Base-by-base conservation (phyloP, 1,139 yeast genomes). In the Saccharomyces hybrid region DNA sequence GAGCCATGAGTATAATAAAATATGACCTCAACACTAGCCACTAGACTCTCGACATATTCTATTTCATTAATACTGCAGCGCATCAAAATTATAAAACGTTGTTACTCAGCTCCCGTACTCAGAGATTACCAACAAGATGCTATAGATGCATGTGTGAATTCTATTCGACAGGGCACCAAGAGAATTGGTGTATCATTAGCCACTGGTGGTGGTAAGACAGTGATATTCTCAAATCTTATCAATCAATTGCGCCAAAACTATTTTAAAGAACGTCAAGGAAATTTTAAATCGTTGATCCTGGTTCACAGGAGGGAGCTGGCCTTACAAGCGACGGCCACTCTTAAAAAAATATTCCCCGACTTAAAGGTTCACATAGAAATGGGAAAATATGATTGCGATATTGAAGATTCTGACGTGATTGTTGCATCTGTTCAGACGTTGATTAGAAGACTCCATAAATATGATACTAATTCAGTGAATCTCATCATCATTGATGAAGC, bases 181-280 rank as follows among this genome's bases (percentile, higher is more conserved):
- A 74, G 95, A 50, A 80, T 90, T 1, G 97, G 95, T 0, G 90
- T 89, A 2, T 87, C 90, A 14, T 70, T 93, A 51, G 97, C 97
- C 5, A 93, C 98, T 0, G 99, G 99, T 0, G 95, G 96, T 16
- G 99, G 98, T 1, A 91, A 91, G 63, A 91, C 98, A 0, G 89
- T 90, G 16, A 84, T 91, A 1, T 88, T 91, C 66, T 75, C 93
- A 1, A 81, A 82, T 61, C 65, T 90, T 50, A 78, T 89, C 4
- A 76, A 80, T 0, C 69, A 73, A 46, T 71, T 88, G 13, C 16
- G 70, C 64, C 54, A 53, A 32, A 9, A 26, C 23, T 28, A 49
- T 2, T 65, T 69, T 7, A 84, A 86, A 0, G 65, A 72, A 34
- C 80, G 80, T 62, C 76, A 44, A 26, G 14, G 25, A 41, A 51